A percentile compares a stretch with the other conserved stretches of the same genome.
phyloP scores from a whole-genome alignment of 1,284 basidiomycete species.

The Ceratobasidium sp. region DNA sequence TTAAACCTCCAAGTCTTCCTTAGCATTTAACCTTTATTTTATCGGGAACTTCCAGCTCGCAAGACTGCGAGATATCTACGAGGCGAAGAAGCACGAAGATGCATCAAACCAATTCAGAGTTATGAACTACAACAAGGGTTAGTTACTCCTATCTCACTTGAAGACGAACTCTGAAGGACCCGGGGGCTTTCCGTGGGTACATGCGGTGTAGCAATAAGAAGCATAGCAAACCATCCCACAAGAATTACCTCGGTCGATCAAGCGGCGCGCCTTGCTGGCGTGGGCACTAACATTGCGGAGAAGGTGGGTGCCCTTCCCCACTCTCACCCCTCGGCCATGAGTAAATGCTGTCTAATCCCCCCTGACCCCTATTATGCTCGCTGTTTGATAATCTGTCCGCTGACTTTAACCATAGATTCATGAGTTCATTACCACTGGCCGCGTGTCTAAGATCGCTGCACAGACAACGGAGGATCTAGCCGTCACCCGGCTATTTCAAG shows the following conservation, averaged over 20 bases:
- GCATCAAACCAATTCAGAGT: constrained; percentile 48
- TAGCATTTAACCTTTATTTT: constrained; percentile 35
- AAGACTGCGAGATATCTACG: constrained; percentile 41
- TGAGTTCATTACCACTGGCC: constrained; percentile 81
- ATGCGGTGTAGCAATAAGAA: constrained; percentile 66
- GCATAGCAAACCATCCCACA: constrained; percentile 67
- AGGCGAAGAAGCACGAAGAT: constrained; percentile 45
- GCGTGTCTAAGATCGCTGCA: constrained; percentile 71
- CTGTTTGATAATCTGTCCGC: constrained; percentile 31
- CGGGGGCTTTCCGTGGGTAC: too few species aligned
- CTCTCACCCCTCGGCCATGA: constrained; percentile 13
- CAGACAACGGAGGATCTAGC: constrained; percentile 71
- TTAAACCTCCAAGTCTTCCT: constrained; percentile 1
- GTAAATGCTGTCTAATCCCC: constrained; percentile 35
- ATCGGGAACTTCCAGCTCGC: constrained; percentile 41
- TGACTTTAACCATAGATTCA: constrained; percentile 67
- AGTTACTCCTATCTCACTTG: neutral
- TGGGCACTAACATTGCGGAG: constrained; percentile 80
- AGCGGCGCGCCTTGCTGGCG: constrained; percentile 72
- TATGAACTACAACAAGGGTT: constrained; percentile 44
- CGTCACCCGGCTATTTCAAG: constrained; percentile 71
- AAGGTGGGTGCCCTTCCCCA: constrained; percentile 67
- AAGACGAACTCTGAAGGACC: too few species aligned
- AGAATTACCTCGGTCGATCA: constrained; percentile 74
- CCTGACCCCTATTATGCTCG: constrained; percentile 33